These are phyloP conservation scores for Quercus dentata DNA, from an alignment of 306 rosid genomes.

Conservation along the genomic window DNA sequence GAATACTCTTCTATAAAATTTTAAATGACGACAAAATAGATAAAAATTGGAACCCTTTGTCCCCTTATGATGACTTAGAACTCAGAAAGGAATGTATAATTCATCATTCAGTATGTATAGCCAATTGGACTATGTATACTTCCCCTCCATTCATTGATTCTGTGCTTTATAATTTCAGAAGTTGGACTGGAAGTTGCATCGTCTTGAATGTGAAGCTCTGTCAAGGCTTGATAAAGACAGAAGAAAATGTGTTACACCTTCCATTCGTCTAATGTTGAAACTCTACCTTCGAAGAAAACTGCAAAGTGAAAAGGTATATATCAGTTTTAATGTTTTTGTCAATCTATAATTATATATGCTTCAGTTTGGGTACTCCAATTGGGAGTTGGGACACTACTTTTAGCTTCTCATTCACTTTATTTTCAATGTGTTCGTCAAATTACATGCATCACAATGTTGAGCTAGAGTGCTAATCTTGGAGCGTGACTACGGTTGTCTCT, in stretches of 20 bases:
- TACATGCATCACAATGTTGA: not conserved
- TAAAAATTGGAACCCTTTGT: not conserved
- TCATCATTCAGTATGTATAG: not conserved
- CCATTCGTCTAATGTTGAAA: constrained; percentile 76
- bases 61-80: not conserved
- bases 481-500: not conserved
- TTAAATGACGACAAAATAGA: not conserved
- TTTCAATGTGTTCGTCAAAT: not conserved
- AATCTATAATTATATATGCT: not conserved
- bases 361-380: not conserved
- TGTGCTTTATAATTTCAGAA: constrained; percentile 40
- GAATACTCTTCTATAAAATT: not conserved
- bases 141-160: not conserved
- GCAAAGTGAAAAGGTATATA: constrained; percentile 66
- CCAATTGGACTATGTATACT: not conserved
- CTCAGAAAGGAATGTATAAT: not conserved
- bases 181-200: constrained; percentile 88
- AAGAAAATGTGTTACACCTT: constrained; percentile 71
- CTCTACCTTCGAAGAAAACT: constrained; percentile 68
- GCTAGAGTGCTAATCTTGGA: not conserved
- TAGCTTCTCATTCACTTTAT: not conserved
- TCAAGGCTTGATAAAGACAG: constrained; percentile 53
- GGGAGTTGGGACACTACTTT: not conserved
- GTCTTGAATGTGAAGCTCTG: constrained; percentile 79
- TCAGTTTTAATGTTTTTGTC: not conserved